Base-by-base conservation (phyloP, 2,329 filamentous ascomycete species). In the Hyphodiscus sp. region DNA sequence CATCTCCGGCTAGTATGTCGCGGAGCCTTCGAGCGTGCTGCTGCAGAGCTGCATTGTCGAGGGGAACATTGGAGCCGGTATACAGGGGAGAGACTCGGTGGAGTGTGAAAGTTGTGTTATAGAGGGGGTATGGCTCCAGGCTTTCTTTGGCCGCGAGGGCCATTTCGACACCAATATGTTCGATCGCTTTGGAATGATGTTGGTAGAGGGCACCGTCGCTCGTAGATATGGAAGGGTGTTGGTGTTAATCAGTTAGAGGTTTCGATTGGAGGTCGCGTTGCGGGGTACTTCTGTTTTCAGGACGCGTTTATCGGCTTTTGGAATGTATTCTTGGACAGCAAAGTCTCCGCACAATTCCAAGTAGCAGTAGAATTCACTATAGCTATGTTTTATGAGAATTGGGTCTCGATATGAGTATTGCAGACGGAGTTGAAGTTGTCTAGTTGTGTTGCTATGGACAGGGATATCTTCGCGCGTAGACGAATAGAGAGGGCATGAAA, bases 51-150 rank as follows among this genome's bases (percentile, higher is more conserved):
- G 56, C 53, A n/a, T 67, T 65, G 51, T 65, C 51, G 44, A 75
- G 65, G 5, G 71, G 65, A 0, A 63, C 26, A 2, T 57, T 42
- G 19, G 59, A 58, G 55, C 70, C 69, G 47, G 70, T 69, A 61
- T 74, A 71, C 16, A 76, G 68, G 4, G 74, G 74, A n/a, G 74
- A 76, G 13, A 74, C 51, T 54, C 74, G 73, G 55, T 74, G 72
- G 53, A 74, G 63, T 20, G 62, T 68, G 62, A 72, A 75, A 9
- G 71, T 75, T 19, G 70, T 69, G 58, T 71, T 69, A 65, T 75
- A 76, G 49, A 77, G 69, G 15, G 74, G 74, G 58, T 76, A 68
- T 20, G 46, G 52, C 11, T 52, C 50, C n/a, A 20, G 33, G 30
- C 33, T 26, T 38, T 46, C 7, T 50, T 47, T 7, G 26, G 46